Evolutionary conservation across 1,284 basidiomycete species (phyloP).

Genomic region (Kwoniella shivajii): DNA sequence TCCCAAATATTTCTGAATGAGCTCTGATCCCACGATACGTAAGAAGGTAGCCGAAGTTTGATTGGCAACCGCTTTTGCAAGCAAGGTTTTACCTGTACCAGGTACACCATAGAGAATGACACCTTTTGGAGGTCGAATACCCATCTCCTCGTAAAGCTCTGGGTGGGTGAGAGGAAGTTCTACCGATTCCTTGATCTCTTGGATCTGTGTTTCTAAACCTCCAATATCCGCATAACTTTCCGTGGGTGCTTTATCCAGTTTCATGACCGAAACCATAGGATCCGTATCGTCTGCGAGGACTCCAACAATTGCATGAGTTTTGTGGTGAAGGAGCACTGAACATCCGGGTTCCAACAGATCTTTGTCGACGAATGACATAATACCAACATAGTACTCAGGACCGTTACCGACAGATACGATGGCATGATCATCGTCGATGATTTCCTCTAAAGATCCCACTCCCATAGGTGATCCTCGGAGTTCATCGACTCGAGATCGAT

Average conservation of each 20-base stretch:
- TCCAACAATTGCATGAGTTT: constrained; percentile 92
- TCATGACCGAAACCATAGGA: constrained; percentile 98
- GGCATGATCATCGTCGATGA: constrained; percentile 99
- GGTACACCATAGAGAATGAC: constrained; percentile 99
- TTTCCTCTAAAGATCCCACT: constrained; percentile 96
- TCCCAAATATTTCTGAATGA: constrained; percentile 99
- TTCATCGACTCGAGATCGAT: constrained; percentile 91
- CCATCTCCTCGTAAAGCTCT: constrained; percentile 99
- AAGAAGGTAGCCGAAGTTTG: constrained; percentile 99
- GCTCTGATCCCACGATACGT: constrained; percentile 94
- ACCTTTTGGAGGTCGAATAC: constrained; percentile 97
- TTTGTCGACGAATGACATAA: constrained; percentile 99
- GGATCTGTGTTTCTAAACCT: constrained; percentile 94
- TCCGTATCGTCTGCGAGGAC: constrained; percentile 97
- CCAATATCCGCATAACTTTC: constrained; percentile 99
- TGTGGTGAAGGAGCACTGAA: constrained; percentile 93
- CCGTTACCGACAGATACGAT: constrained; percentile 95
- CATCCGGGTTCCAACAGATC: constrained; percentile 96
- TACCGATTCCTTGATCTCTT: constrained; percentile 99
- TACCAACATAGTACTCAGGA: constrained; percentile 96
- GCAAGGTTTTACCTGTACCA: constrained; percentile 96
- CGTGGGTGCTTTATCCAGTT: constrained; percentile 96
- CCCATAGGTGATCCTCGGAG: constrained; percentile 94
- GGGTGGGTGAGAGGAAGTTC: constrained; percentile 97
- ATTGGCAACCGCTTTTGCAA: constrained; percentile 98